Conservation (phyloP, 495 filamentous ascomycete species). For the Annulohypoxylon stygium region DNA sequence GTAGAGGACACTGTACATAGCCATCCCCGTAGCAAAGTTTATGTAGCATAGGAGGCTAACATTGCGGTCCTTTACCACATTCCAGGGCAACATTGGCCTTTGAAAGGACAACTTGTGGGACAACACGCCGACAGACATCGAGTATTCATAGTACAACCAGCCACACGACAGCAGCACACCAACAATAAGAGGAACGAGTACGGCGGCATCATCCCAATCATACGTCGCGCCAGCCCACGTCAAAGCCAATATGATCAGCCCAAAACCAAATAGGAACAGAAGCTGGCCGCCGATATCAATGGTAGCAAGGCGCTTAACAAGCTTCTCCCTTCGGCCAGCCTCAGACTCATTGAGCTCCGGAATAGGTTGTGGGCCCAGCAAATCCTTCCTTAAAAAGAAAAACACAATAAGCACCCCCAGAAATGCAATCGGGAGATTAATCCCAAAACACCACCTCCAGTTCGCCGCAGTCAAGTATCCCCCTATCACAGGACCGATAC, state of each 20-base stretch:
- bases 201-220: slow-evolving; percentile 63
- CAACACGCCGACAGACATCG: slow-evolving; percentile 62
- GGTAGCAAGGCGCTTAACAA: slow-evolving; percentile 58
- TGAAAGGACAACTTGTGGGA: slow-evolving; percentile 61
- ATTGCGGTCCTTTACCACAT: slow-evolving; percentile 64
- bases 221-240: slow-evolving; percentile 72
- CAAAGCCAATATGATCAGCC: slow-evolving; percentile 68
- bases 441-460: slow-evolving; percentile 72
- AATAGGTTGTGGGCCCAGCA: slow-evolving; percentile 56
- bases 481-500: slow-evolving; percentile 68
- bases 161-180: slow-evolving; percentile 60
- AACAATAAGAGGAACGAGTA: slow-evolving; percentile 65
- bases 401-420: slow-evolving; percentile 56
- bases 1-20: slow-evolving; percentile 68
- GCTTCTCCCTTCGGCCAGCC: slow-evolving; percentile 26
- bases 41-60: slow-evolving; percentile 65
- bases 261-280: slow-evolving; percentile 71
- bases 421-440: slow-evolving; percentile 65
- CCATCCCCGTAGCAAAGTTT: slow-evolving; percentile 66
- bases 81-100: slow-evolving; percentile 69
- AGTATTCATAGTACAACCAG: slow-evolving; percentile 68
- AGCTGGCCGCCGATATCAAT: slow-evolving; percentile 68
- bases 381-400: slow-evolving; percentile 56
- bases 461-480: slow-evolving; percentile 55
- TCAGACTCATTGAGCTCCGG: slow-evolving; percentile 46